These are phyloP conservation scores for Neckera pumila DNA, from an alignment of 225 moss, liverwort and hornwort species.

Conservation along the genomic window DNA sequence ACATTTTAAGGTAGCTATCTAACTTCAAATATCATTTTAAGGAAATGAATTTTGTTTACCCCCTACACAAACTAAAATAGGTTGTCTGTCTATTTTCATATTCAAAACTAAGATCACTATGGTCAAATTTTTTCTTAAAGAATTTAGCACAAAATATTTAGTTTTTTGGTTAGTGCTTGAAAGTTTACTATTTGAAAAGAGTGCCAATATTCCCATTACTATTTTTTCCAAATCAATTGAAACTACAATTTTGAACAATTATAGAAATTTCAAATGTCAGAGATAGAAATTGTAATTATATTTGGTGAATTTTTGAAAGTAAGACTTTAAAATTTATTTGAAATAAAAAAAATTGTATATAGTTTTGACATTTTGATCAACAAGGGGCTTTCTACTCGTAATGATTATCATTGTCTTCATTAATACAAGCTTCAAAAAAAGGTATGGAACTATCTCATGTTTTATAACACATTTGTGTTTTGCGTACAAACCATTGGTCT, in stretches of 20 bases:
- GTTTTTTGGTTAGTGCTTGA: no score
- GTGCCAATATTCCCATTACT: background rate
- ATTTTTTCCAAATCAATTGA: background rate
- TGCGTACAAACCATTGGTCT: background rate
- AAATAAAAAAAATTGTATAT: background rate
- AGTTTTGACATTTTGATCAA: background rate
- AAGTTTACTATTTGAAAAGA: background rate
- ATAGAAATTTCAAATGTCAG: background rate
- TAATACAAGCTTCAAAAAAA: no score
- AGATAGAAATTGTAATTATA: background rate
- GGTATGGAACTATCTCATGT: background rate
- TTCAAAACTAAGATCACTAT: no score
- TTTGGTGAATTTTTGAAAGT: no score
- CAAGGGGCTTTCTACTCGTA: rapidly evolving
- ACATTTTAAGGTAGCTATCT: rapidly evolving
- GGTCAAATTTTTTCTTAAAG: no score
- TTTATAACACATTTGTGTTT: background rate
- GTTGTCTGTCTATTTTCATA: no score
- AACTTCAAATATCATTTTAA: no score
- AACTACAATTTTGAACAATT: background rate
- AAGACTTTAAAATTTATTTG: background rate
- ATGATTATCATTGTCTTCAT: rapidly evolving
- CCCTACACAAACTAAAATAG: no score
- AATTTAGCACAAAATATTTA: no score
- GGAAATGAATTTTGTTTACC: no score